phyloP scores from a whole-genome alignment of 2,329 filamentous ascomycete species.

The Ophiostoma perfectum region DNA sequence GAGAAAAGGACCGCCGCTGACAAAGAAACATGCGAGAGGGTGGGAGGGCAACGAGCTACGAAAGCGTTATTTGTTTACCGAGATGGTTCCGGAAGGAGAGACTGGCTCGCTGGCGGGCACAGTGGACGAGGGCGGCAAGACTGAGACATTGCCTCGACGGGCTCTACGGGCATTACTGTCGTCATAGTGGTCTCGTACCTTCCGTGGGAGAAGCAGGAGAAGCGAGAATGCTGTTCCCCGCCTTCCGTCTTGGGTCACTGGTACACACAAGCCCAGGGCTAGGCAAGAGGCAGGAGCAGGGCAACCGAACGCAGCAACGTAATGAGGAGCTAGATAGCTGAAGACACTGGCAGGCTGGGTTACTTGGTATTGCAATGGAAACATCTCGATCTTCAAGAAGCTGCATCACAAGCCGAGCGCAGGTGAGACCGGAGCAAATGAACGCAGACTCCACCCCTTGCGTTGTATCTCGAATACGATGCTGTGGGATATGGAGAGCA shows the following conservation, averaged over 20 bases:
- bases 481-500: neutral
- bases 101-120: neutral
- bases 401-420: conserved; percentile 5
- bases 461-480: neutral
- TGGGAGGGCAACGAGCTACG: neutral
- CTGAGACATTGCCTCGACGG: neutral
- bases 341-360: neutral
- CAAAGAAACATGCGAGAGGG: neutral
- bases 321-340: neutral
- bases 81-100: conserved; percentile 5
- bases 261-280: neutral
- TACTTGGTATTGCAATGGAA: neutral
- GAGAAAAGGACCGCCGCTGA: conserved; percentile 9
- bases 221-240: neutral
- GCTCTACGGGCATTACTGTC: neutral
- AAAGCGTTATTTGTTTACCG: conserved; percentile 10
- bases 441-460: neutral
- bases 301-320: neutral
- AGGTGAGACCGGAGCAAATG: conserved; percentile 3
- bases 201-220: neutral
- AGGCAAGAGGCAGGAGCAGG: neutral
- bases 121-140: neutral
- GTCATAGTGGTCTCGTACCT: conserved; percentile 11
- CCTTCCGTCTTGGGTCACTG: neutral
- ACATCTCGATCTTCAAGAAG: neutral